These are phyloP conservation scores for Aquilaria agallochum DNA, from an alignment of 441 rosid genomes.

Conservation along the genomic window DNA sequence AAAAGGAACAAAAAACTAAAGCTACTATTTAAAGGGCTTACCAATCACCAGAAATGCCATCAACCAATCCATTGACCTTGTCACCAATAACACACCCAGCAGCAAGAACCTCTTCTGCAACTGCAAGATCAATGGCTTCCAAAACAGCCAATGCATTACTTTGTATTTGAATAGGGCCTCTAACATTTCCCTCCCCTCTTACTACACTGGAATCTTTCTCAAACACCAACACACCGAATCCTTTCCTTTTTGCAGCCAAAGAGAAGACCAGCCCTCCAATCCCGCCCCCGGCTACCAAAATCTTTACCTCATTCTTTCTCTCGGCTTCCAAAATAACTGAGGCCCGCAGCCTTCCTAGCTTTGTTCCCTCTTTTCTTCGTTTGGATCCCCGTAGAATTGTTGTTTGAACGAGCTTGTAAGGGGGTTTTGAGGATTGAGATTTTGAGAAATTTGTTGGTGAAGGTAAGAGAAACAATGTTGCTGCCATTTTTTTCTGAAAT, in stretches of 20 bases:
- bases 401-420: constrained; percentile 21
- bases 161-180: constrained; percentile 86
- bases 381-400: constrained; percentile 13
- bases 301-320: constrained; percentile 31
- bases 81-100: constrained; percentile 87
- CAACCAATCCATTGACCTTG: constrained; percentile 83
- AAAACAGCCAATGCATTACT: constrained; percentile 88
- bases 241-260: constrained; percentile 73
- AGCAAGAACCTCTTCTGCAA: constrained; percentile 68
- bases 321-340: constrained; percentile 14
- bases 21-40: constrained; percentile 21
- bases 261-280: constrained; percentile 83
- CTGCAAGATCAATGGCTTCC: constrained; percentile 75
- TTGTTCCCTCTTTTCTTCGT: constrained; percentile 2
- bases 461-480: constrained; percentile 43
- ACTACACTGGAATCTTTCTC: constrained; percentile 77
- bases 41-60: constrained; percentile 86
- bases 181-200: constrained; percentile 85
- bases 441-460: constrained; percentile 44
- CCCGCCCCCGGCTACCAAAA: constrained; percentile 84
- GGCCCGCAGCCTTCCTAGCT: not conserved
- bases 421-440: constrained; percentile 41
- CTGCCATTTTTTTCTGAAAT: constrained; percentile 35
- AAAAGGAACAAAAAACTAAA: constrained; percentile 1
- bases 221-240: constrained; percentile 74